Percentiles rank a stretch among this genome's conserved stretches.
These are phyloP conservation scores for Umbelopsis vinacea DNA, from an alignment of 192 early-diverging fungal genomes.

Conservation along the genomic window DNA sequence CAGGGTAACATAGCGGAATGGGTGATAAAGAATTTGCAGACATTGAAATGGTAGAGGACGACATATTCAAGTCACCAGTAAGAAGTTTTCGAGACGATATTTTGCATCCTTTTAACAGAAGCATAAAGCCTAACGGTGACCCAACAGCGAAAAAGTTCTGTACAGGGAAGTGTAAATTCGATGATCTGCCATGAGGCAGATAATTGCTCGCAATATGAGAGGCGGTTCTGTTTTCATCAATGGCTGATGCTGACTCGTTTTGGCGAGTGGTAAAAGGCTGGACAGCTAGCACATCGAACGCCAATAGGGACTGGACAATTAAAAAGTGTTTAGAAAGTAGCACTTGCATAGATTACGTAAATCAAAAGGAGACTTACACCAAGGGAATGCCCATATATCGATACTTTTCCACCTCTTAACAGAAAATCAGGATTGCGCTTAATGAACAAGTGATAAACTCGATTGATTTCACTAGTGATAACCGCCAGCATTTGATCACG, in stretches of 20 bases:
- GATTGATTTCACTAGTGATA: conserved; percentile 77
- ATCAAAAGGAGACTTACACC: conserved; percentile 48
- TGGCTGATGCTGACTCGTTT: conserved; percentile 27
- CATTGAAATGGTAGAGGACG: conserved; percentile 22
- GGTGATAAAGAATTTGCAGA: conserved; percentile 36
- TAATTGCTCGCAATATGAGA: conserved; percentile 23
- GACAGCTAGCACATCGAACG: conserved; percentile 77
- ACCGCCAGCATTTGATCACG: conserved; percentile 81
- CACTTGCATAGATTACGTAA: not conserved
- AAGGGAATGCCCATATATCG: conserved; percentile 80
- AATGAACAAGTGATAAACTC: conserved; percentile 73
- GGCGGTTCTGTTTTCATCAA: conserved; percentile 22
- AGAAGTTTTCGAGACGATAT: conserved; percentile 55
- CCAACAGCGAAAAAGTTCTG: conserved; percentile 81
- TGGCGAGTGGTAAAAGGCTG: conserved; percentile 55
- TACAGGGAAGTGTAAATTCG: conserved; percentile 66
- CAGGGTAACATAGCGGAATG: conserved; percentile 60
- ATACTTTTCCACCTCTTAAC: conserved; percentile 64
- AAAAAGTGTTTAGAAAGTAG: not conserved
- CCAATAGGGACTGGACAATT: conserved; percentile 57
- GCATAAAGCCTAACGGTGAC: conserved; percentile 82
- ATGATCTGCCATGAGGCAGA: conserved; percentile 17
- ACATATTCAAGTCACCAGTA: not conserved
- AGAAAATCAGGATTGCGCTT: conserved; percentile 78
- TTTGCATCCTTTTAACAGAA: conserved; percentile 75